Evolutionary conservation across 1,284 basidiomycete genomes (phyloP).

Genomic region (Heimioporus punctisporus): DNA sequence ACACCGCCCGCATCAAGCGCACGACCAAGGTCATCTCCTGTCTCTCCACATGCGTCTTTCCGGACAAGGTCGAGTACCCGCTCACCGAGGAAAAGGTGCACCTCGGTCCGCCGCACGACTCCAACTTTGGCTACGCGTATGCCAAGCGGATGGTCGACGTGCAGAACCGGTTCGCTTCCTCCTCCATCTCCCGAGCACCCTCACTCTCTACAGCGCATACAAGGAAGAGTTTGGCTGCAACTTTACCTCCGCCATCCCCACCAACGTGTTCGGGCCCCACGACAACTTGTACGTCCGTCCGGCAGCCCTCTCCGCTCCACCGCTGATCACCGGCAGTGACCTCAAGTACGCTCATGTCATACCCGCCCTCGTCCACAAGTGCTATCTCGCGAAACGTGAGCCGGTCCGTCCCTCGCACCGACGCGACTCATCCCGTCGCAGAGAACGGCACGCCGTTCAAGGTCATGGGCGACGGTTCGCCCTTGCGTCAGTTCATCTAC

Average conservation of each 20-base stretch:
- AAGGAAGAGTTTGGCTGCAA: slow-evolving; percentile 89
- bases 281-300: slow-evolving; percentile 68
- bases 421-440: slow-evolving; percentile 33
- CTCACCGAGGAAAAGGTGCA: slow-evolving; percentile 92
- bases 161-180: slow-evolving; percentile 76
- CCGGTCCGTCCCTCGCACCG: neutral
- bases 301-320: neutral
- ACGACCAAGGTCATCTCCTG: slow-evolving; percentile 82
- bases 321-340: slow-evolving; percentile 51
- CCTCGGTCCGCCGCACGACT: slow-evolving; percentile 83
- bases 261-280: slow-evolving; percentile 87
- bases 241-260: slow-evolving; percentile 93
- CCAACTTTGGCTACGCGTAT: slow-evolving; percentile 93
- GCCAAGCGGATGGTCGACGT: slow-evolving; percentile 94
- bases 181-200: neutral
- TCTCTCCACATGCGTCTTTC: slow-evolving; percentile 89
- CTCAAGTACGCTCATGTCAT: slow-evolving; percentile 92
- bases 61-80: slow-evolving; percentile 86
- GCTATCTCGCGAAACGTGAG: slow-evolving; percentile 84
- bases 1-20: slow-evolving; percentile 66
- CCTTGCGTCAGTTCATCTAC: slow-evolving; percentile 92
- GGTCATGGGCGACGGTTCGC: slow-evolving; percentile 85
- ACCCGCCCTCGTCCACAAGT: slow-evolving; percentile 88
- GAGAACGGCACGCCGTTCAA: slow-evolving; percentile 84
- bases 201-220: slow-evolving; percentile 64